These are phyloP conservation scores for Petunia axillaris DNA, from an alignment of 257 asterid genomes.

Conservation along the genomic window DNA sequence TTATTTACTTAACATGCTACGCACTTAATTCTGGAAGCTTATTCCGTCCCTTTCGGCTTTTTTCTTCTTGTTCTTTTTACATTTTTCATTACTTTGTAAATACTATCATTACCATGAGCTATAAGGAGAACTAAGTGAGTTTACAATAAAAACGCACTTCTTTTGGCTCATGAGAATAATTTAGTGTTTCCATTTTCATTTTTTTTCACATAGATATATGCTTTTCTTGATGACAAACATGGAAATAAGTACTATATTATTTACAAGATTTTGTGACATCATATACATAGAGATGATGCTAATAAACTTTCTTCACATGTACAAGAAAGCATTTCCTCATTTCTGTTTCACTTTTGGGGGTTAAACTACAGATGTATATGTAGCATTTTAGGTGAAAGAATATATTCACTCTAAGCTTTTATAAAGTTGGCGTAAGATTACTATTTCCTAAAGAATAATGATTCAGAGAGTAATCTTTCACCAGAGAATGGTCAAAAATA, in stretches of 20 bases:
- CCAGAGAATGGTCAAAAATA: too few species aligned
- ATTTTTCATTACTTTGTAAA: constrained; percentile 15
- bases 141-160: too few species aligned
- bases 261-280: constrained; percentile 16
- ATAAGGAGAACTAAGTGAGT: background rate
- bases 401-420: background rate
- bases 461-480: constrained; percentile 24
- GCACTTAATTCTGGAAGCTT: too few species aligned
- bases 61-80: constrained; percentile 28
- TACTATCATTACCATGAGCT: background rate
- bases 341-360: constrained; percentile 7
- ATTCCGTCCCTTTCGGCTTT: constrained; percentile 37
- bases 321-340: background rate
- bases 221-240: background rate
- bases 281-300: background rate
- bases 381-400: background rate
- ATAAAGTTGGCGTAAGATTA: constrained; percentile 17
- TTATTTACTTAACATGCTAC: too few species aligned
- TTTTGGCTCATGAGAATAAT: too few species aligned
- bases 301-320: background rate
- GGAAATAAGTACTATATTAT: background rate
- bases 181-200: background rate
- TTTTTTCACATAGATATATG: too few species aligned
- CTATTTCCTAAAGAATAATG: constrained; percentile 28
- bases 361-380: background rate